Evolutionary conservation across 116 monocot genomes (phyloP).

Genomic region (Phalaenopsis hybrid): DNA sequence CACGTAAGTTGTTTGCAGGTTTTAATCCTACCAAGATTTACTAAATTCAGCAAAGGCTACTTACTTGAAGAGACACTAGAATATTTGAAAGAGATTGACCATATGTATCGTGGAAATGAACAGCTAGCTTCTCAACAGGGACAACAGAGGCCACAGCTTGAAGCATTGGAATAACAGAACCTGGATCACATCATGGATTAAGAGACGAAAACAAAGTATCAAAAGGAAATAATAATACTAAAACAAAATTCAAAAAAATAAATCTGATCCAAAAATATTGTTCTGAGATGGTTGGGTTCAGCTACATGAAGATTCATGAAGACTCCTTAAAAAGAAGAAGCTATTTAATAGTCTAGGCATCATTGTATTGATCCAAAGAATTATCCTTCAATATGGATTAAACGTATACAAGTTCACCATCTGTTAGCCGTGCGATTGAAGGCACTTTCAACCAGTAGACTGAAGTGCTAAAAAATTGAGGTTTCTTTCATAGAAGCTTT

Average conservation of each 20-base stretch:
- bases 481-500: too few species aligned
- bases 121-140: conserved; percentile 76
- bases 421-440: too few species aligned
- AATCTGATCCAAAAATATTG: neutral
- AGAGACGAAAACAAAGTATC: neutral
- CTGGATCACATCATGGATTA: conserved; percentile 17
- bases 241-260: neutral
- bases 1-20: too few species aligned
- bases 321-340: neutral
- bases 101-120: conserved; percentile 91
- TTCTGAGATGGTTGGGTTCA: neutral
- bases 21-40: too few species aligned
- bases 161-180: conserved; percentile 75
- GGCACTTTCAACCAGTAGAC: too few species aligned
- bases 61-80: conserved; percentile 73
- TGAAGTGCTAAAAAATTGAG: too few species aligned
- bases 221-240: neutral
- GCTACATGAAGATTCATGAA: neutral
- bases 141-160: conserved; percentile 56
- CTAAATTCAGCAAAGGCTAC: too few species aligned
- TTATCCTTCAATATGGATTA: too few species aligned
- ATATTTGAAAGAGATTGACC: conserved; percentile 86
- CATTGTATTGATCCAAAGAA: too few species aligned
- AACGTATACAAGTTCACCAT: too few species aligned
- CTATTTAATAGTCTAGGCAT: too few species aligned